These are phyloP conservation scores for Trichoderma sp. DNA, from an alignment of 2,329 filamentous ascomycete species.

Conservation along the genomic window DNA sequence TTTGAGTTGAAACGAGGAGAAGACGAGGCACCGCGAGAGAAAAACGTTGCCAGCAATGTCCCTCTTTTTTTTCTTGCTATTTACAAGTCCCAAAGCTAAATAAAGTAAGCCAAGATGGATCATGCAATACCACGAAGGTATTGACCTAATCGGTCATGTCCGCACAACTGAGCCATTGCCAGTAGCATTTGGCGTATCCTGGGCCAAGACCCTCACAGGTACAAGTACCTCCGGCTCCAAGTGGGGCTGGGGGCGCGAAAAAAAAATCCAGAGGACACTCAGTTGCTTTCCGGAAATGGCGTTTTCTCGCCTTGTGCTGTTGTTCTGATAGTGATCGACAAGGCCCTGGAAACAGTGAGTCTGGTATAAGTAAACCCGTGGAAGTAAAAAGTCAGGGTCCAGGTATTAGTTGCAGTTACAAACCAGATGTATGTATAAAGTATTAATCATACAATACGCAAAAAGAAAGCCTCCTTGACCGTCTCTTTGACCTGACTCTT, in stretches of 20 bases:
- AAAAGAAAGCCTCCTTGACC: not conserved
- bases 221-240: not conserved
- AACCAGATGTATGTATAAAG: not conserved
- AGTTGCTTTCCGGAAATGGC: not conserved
- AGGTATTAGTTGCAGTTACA: not conserved
- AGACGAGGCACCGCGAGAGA: not conserved
- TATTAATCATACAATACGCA: not conserved
- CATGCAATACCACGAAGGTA: conserved; percentile 1
- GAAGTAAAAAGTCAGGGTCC: not conserved
- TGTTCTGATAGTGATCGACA: not conserved
- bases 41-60: not conserved
- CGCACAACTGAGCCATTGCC: not conserved
- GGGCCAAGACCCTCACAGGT: not conserved
- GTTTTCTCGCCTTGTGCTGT: not conserved
- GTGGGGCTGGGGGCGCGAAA: not conserved
- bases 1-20: not conserved
- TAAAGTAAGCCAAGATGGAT: not conserved
- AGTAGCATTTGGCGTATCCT: not conserved
- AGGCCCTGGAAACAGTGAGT: not conserved
- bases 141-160: not conserved
- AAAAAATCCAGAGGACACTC: not conserved
- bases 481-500: not conserved
- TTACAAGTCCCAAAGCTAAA: not conserved
- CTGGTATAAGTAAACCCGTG: not conserved
- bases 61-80: not conserved